phyloP scores from a whole-genome alignment of 768 basidiomycete species.

The Amanita polypyramis region DNA sequence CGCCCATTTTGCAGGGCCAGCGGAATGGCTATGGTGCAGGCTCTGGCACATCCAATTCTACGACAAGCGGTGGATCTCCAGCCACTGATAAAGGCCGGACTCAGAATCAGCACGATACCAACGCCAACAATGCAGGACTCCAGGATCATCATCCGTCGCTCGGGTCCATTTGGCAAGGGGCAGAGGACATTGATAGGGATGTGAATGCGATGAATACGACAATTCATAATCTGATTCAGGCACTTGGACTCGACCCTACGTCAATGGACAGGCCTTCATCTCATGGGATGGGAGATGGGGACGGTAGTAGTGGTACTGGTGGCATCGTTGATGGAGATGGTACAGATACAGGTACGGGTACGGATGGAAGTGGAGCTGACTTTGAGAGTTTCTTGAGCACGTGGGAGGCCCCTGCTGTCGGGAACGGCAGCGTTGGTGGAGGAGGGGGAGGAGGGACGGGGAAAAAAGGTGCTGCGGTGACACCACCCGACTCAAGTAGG shows the following conservation, averaged over 20 bases:
- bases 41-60: not conserved
- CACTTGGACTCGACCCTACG: conserved; percentile 52
- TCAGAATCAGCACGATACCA: not conserved
- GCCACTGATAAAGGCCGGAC: not conserved
- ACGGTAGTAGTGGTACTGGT: not conserved
- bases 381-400: conserved; percentile 7
- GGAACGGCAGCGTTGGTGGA: not conserved
- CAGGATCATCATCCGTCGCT: conserved; percentile 20
- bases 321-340: not conserved
- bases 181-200: conserved; percentile 59
- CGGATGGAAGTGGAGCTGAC: not conserved
- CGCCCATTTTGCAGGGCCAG: too few relatives aligned
- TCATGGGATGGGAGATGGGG: not conserved
- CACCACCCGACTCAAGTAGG: too few relatives aligned
- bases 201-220: conserved; percentile 60
- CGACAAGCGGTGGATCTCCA: not conserved
- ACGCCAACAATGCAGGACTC: not conserved
- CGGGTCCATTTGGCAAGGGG: conserved; percentile 42
- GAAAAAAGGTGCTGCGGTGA: too few relatives aligned
- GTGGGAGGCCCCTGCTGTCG: conserved; percentile 6
- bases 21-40: too few relatives aligned
- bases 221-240: conserved; percentile 63
- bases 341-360: not conserved
- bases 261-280: conserved; percentile 14
- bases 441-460: not conserved